Base-by-base conservation (phyloP, 2,329 filamentous ascomycete genomes). In the Xylaria multiplex region DNA sequence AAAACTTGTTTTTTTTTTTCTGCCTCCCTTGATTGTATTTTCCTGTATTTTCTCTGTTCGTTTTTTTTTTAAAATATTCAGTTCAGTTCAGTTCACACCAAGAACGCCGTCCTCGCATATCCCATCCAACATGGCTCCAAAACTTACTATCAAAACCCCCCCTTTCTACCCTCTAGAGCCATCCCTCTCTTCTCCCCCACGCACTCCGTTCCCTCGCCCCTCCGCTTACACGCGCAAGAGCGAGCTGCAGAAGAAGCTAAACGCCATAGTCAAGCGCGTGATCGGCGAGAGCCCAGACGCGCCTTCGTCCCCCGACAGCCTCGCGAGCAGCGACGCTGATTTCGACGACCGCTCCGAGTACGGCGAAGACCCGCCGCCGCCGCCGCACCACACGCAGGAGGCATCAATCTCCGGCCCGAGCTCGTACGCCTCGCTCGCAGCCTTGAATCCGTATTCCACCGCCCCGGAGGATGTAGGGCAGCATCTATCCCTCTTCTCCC, bases 371-470 rank as follows among this genome's bases (percentile, higher is more conserved):
- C 6, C 13, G 4, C 2, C 11, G 6, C 45, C 13, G 11, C 19
- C 45, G 3, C 6, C 13, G 4, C 2, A 6, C 11, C 45, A 32
- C 24, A 3, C 52, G 9, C 1, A 40, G 11, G 37, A 40, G 9
- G 19, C 19, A 8, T 46, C 53, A 14, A 52, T 64, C 14, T 62
- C 57, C 14, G 60, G 56, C 40, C 66, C 69, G 9, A 54, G 27
- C 24, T 67, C 62, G 3, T 73, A 72, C 46, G 50, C 49, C 37
- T 64, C 69, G 3, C 58, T 69, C 9, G 48, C 67, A 1, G 54
- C 49, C 1, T 16, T 52, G 5, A 70, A 72, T 49, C 67, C 70
- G 0, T 70, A 71, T 40, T 3, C 11, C 35, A 3, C 30, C 7
- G 37, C 56, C 37, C 6, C 35, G 4, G 46, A 37, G 16, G 53